Conservation (phyloP, 345 rosid genomes). For the Eucalyptus victrix region DNA sequence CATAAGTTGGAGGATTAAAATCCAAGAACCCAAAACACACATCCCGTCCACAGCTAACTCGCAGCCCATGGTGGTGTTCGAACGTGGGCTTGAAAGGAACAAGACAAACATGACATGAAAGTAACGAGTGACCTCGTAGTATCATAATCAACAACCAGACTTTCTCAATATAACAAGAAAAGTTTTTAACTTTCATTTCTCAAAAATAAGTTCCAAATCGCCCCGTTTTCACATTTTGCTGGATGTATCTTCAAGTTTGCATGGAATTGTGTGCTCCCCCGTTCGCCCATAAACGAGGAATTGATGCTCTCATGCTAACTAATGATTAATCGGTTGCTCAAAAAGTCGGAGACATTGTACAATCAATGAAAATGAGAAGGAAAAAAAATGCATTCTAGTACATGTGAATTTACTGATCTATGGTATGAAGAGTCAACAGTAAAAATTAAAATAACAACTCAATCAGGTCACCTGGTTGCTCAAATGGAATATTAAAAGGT, state of each 20-base stretch:
- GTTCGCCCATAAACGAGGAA: background rate
- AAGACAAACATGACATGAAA: background rate
- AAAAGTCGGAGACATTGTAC: background rate
- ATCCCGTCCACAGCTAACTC: background rate
- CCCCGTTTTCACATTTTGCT: background rate
- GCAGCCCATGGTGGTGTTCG: background rate
- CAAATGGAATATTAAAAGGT: background rate
- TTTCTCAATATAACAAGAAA: background rate
- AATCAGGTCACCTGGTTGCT: background rate
- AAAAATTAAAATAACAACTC: background rate
- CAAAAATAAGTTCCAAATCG: background rate
- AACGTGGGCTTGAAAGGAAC: background rate
- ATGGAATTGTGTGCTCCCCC: background rate
- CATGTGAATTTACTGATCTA: background rate
- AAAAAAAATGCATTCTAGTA: background rate
- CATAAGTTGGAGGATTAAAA: background rate
- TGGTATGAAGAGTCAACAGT: background rate
- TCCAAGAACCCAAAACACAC: background rate
- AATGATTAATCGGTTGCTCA: background rate
- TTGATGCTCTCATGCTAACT: background rate
- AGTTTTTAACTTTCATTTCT: background rate
- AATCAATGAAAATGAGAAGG: background rate
- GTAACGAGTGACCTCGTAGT: background rate
- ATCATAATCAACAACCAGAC: background rate
- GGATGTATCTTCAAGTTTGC: background rate